Base-by-base conservation (phyloP, 306 rosid species). In the Sindora glabra region DNA sequence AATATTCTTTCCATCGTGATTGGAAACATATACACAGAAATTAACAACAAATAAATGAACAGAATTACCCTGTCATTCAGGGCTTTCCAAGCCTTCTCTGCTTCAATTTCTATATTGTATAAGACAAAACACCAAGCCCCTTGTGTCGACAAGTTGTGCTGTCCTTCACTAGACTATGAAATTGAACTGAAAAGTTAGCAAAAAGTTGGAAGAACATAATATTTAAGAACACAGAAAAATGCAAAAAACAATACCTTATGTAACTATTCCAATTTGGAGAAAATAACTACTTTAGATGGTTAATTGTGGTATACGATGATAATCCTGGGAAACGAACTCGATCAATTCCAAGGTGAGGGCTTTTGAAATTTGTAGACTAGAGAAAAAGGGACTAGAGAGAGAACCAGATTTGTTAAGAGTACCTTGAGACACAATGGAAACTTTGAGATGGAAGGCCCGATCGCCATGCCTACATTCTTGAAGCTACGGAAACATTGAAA, bases 251-350 rank as follows among this genome's bases (percentile, higher is more conserved):
- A n/a, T n/a, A 86, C 97, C 95, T 68, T 83, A 61, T 1, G 64
- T 72, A 11, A 90, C 64, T 34, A 8, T 19, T 23, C 94, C 97
- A 30, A 85, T n/a, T 85, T 7, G 81, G 91, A 22, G 96, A 77
- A 66, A 90, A 90, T 71, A n/a, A n/a, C n/a, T n/a, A n/a, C n/a
- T n/a, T n/a, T n/a, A n/a, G n/a, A 8, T 49, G 77, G 3, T 79
- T 81, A 14, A 25, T 51, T 8, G 89, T 77, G 2, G 75, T 75
- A 80, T 56, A 83, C 19, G 69, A 87, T 11, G 95, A 87, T 45
- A n/a, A n/a, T n/a, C n/a, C n/a, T n/a, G 62, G 4, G 21, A 37
- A 67, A 55, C 4, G 67, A 72, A 29, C 27, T 18, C 48, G 53
- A 9, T 62, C 5, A 75, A 48, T 8, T n/a, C n/a, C n/a, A n/a